phyloP scores from a whole-genome alignment of 768 basidiomycete species.

The Lyophyllum atratum region DNA sequence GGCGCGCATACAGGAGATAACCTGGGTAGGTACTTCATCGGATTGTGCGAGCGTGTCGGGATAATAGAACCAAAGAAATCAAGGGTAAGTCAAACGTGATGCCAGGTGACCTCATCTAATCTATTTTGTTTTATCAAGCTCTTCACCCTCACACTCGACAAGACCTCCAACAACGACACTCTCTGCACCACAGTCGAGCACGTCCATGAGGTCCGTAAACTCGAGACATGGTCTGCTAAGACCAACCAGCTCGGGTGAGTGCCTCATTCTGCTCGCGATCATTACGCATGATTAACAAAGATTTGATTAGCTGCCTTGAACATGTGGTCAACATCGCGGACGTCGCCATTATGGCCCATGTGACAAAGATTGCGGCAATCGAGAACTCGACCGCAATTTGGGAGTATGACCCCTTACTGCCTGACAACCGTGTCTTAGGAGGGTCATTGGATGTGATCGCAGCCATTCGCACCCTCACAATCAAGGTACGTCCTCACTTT shows the following conservation, averaged over 20 bases:
- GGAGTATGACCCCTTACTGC: slow-evolving; percentile 29
- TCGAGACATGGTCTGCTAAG: background rate
- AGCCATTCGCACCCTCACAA: slow-evolving; percentile 24
- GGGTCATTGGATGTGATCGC: slow-evolving; percentile 30
- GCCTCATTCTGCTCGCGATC: background rate
- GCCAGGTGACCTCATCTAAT: background rate
- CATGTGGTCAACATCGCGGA: background rate
- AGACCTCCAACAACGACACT: background rate
- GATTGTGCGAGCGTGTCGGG: background rate
- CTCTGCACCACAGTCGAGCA: background rate
- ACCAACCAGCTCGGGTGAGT: background rate
- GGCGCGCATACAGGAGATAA: background rate
- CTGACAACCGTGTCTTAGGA: slow-evolving; percentile 24
- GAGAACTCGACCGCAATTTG: slow-evolving; percentile 31
- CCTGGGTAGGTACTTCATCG: background rate
- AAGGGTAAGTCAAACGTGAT: background rate
- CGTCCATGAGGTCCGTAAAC: background rate
- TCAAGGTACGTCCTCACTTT: slow-evolving; percentile 25
- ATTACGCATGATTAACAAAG: background rate
- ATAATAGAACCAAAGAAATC: background rate
- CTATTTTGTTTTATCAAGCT: background rate
- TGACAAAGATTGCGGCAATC: slow-evolving; percentile 26
- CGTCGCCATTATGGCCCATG: background rate
- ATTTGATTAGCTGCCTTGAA: background rate
- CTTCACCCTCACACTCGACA: background rate